Evolutionary conservation across 108 stramenopile genomes (phyloP), one percentile per base, ranked within the genome.

Genomic region (Poteriospumella lacustris): DNA sequence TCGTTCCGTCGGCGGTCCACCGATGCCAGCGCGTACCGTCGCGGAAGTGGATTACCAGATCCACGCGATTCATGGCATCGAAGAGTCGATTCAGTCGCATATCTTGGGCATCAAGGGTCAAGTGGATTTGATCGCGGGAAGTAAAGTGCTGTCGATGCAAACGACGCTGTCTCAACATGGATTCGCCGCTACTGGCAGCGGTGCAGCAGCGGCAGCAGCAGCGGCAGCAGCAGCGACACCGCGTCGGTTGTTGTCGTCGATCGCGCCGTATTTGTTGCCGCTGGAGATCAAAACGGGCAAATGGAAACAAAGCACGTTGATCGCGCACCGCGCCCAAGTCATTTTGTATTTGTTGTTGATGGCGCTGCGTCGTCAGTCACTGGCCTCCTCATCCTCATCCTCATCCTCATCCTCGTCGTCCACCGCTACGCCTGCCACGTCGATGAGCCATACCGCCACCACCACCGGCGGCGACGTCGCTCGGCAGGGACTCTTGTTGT

Each of bases 271-370:
- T n/a, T 12, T 56, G 43, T 28, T 73, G 28, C 70, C 70, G 5
- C 26, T 73, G 9, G 70, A 73, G 41, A 9, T 73, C 9, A 73
- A 73, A 56, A 73, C 70, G 42, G 70, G 70, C 28, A 73, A 56
- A 42, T 73, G 70, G 70, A 44, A 24, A 33, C 70, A 3, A 12
- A 12, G 12, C 41, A 56, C 44, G 33, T n/a, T 73, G 9, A 73
- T 73, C 38, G 42, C 70, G 9, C 70, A 73, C 33, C 12, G 70
- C 9, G 70, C 70, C 3, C 70, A 73, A 56, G 70, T 73, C 9
- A 3, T 19, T 24, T 24, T 31, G 9, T 19, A 64, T 64, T 64
- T 64, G 36, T 24, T 64, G 60, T 34, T 64, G 52, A 19, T 24
- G 52, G 24, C 52, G 19, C n/a, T 56, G 52, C 52, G 52, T 24